Percentiles rank a stretch among this genome's conserved stretches.
Evolutionary conservation across 1,139 yeast genomes (phyloP).

Genomic region (Pichia inconspicua): DNA sequence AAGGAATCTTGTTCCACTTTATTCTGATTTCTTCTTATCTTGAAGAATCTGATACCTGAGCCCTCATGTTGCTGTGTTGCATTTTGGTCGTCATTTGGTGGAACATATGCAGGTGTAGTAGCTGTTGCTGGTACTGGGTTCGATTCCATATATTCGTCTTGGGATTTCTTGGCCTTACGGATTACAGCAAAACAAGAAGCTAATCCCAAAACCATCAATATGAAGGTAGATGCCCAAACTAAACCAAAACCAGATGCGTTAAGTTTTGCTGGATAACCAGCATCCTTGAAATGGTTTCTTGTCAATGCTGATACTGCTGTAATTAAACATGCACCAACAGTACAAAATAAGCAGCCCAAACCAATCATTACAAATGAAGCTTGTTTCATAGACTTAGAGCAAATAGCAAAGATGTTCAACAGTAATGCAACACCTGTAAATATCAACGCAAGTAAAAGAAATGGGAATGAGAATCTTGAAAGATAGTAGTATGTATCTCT

Average conservation of each 20-base stretch:
- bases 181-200: conserved; percentile 48
- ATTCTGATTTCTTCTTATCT: conserved; percentile 50
- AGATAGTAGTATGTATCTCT: conserved; percentile 59
- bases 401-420: conserved; percentile 26
- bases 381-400: conserved; percentile 41
- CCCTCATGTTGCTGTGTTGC: conserved; percentile 18
- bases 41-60: conserved; percentile 69
- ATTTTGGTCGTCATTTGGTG: conserved; percentile 6
- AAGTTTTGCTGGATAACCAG: conserved; percentile 37
- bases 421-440: conserved; percentile 44
- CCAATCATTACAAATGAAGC: conserved; percentile 46
- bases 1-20: conserved; percentile 23
- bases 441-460: conserved; percentile 52
- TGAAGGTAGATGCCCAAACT: conserved; percentile 62
- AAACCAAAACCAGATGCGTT: conserved; percentile 56
- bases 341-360: conserved; percentile 45
- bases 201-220: conserved; percentile 45
- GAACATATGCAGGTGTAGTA: conserved; percentile 1
- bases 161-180: conserved; percentile 36
- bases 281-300: conserved; percentile 49
- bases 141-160: not conserved
- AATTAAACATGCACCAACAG: conserved; percentile 55
- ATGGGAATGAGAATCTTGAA: conserved; percentile 64
- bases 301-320: conserved; percentile 66
- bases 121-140: not conserved